Percentiles rank a stretch among this genome's conserved stretches.
Conservation (phyloP, 2,329 filamentous ascomycete genomes). For the Hypoxylon rubiginosum region DNA sequence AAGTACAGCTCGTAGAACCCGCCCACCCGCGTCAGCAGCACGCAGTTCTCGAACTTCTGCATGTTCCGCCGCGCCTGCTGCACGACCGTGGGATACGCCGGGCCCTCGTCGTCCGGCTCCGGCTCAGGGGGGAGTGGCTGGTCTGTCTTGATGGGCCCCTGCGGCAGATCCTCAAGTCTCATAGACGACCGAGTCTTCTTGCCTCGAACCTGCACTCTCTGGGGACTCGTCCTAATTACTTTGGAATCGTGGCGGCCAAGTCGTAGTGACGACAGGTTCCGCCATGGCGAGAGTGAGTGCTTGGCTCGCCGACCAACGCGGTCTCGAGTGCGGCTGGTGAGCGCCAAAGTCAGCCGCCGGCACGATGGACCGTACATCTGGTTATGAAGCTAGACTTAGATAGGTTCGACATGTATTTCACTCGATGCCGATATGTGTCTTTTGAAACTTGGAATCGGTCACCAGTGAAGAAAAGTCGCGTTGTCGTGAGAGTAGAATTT, state of each 20-base stretch:
- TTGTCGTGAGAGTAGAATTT: conserved; percentile 6
- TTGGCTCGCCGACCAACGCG: conserved; percentile 17
- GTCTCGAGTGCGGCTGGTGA: conserved; percentile 37
- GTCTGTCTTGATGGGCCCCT: conserved; percentile 57
- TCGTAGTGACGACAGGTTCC: neutral
- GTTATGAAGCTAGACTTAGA: neutral
- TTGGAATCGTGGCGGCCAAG: neutral
- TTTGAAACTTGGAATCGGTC: conserved; percentile 3
- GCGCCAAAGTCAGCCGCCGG: conserved; percentile 43
- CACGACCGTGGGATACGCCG: conserved; percentile 86
- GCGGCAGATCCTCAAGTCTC: conserved; percentile 69
- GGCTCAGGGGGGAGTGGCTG: conserved; percentile 28
- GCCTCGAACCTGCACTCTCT: conserved; percentile 57
- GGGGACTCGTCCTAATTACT: conserved; percentile 18
- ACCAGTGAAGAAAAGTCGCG: neutral
- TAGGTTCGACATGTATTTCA: neutral
- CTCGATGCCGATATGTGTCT: neutral
- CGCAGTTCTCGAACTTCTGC: conserved; percentile 89
- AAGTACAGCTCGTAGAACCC: conserved; percentile 99
- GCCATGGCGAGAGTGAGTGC: conserved; percentile 16
- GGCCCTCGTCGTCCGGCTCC: conserved; percentile 57
- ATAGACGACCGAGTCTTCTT: conserved; percentile 69
- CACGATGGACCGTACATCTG: conserved; percentile 36
- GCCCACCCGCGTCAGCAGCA: conserved; percentile 91
- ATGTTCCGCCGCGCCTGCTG: conserved; percentile 91